These are phyloP conservation scores for Blastobotrys aristatus DNA, from an alignment of 1,139 yeast genomes.

Conservation along the genomic window DNA sequence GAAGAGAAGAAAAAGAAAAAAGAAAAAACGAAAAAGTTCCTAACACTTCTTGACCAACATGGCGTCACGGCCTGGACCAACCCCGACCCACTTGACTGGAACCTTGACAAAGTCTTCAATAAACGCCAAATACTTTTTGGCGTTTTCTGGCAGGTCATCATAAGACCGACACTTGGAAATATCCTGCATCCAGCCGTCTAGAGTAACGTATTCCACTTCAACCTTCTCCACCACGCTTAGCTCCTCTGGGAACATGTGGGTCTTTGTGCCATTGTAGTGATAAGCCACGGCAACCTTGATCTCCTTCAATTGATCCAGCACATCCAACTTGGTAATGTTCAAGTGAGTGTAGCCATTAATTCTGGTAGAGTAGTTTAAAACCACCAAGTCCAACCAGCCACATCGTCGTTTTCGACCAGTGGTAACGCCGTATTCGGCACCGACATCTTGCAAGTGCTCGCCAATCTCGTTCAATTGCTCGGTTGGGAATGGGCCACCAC, in stretches of 20 bases:
- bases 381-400: constrained; percentile 98
- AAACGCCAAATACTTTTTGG: constrained; percentile 72
- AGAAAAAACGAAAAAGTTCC: too few species aligned
- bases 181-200: constrained; percentile 92
- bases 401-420: constrained; percentile 99
- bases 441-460: constrained; percentile 80
- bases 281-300: constrained; percentile 84
- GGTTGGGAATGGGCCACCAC: constrained; percentile 99
- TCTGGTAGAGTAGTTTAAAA: constrained; percentile 79
- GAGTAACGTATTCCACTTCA: constrained; percentile 81
- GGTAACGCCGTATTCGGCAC: constrained; percentile 96
- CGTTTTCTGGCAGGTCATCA: constrained; percentile 81
- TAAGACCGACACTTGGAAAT: constrained; percentile 67
- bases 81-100: constrained; percentile 96
- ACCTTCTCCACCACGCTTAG: constrained; percentile 73
- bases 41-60: constrained; percentile 30
- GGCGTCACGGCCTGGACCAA: constrained; percentile 88
- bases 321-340: constrained; percentile 93
- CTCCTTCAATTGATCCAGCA: constrained; percentile 82
- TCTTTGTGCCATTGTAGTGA: constrained; percentile 65
- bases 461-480: constrained; percentile 90
- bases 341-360: constrained; percentile 93
- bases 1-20: too few species aligned
- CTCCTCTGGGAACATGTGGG: constrained; percentile 89
- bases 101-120: constrained; percentile 81